Conservation (phyloP, 495 filamentous ascomycete species). For the Margaritispora aquatica region DNA sequence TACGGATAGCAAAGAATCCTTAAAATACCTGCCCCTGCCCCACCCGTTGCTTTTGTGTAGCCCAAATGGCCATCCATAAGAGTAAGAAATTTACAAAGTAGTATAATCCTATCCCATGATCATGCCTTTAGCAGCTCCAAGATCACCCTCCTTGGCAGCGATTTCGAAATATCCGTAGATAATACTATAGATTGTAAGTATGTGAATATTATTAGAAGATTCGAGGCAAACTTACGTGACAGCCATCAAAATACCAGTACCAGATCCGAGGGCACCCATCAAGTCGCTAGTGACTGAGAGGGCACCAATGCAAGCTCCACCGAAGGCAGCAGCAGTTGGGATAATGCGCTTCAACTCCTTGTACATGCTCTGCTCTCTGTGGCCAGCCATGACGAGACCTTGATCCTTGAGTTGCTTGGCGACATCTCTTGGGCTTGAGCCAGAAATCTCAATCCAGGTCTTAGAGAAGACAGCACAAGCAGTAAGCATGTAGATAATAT, state of each 20-base stretch:
- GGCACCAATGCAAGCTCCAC: conserved; percentile 98
- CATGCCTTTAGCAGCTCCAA: conserved; percentile 77
- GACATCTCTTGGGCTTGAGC: conserved; percentile 93
- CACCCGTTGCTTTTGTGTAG: conserved; percentile 16
- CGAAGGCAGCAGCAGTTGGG: conserved; percentile 95
- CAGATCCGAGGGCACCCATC: conserved; percentile 90
- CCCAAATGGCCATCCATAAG: conserved; percentile 11
- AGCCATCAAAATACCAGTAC: conserved; percentile 95
- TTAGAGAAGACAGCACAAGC: conserved; percentile 99
- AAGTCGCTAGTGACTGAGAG: conserved; percentile 94
- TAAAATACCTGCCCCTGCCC: not conserved
- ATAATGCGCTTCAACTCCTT: conserved; percentile 99
- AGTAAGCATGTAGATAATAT: conserved; percentile 93
- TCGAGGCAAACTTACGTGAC: conserved; percentile 75
- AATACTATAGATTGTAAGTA: conserved; percentile 60
- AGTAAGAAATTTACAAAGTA: conserved; percentile 6
- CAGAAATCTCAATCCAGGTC: conserved; percentile 99
- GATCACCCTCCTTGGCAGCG: conserved; percentile 95
- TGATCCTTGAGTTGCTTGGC: conserved; percentile 99
- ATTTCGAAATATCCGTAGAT: conserved; percentile 99
- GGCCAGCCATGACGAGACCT: conserved; percentile 98
- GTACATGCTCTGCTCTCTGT: conserved; percentile 99
- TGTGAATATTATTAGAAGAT: no score
- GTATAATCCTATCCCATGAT: conserved; percentile 52
- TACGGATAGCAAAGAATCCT: not conserved